Conservation (phyloP, 768 basidiomycete species). For the Tricholomella constricta region DNA sequence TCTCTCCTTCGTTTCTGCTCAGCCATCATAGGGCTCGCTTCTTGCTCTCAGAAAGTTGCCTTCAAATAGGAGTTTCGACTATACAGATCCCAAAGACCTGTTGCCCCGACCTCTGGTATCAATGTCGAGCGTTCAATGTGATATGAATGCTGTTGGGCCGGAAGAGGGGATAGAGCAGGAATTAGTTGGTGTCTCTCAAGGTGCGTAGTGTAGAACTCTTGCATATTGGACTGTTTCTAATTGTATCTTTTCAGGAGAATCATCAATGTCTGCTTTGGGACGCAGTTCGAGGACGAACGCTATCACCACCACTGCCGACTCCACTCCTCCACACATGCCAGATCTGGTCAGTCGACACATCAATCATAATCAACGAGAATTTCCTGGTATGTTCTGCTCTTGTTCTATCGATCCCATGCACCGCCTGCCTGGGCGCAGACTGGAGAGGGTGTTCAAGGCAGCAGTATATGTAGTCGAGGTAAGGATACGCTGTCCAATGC, state of each 20-base stretch:
- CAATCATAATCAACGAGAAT: conserved; percentile 53
- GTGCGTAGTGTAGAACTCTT: background rate
- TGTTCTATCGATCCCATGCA: background rate
- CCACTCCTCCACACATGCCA: too few species aligned
- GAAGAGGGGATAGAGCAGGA: background rate
- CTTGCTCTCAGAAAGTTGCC: conserved; percentile 36
- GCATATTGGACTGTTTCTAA: background rate
- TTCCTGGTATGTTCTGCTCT: conserved; percentile 31
- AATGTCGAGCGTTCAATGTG: background rate
- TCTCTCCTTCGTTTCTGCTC: conserved; percentile 43
- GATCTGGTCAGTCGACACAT: conserved; percentile 57
- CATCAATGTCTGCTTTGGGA: too few species aligned
- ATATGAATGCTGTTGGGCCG: background rate
- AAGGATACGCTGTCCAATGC: background rate
- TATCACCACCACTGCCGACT: too few species aligned
- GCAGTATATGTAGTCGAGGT: conserved; percentile 55
- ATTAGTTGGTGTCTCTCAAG: background rate
- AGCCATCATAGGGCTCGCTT: conserved; percentile 43
- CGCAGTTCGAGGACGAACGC: background rate
- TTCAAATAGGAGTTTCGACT: background rate
- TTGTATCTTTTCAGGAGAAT: background rate
- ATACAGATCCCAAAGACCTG: background rate
- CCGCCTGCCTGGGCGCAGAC: conserved; percentile 28
- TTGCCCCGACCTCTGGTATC: background rate
- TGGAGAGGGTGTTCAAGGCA: conserved; percentile 36